Evolutionary conservation across 2,329 filamentous ascomycete genomes (phyloP), one percentile per base, ranked within the genome.

Genomic region (Colletotrichum noveboracense): DNA sequence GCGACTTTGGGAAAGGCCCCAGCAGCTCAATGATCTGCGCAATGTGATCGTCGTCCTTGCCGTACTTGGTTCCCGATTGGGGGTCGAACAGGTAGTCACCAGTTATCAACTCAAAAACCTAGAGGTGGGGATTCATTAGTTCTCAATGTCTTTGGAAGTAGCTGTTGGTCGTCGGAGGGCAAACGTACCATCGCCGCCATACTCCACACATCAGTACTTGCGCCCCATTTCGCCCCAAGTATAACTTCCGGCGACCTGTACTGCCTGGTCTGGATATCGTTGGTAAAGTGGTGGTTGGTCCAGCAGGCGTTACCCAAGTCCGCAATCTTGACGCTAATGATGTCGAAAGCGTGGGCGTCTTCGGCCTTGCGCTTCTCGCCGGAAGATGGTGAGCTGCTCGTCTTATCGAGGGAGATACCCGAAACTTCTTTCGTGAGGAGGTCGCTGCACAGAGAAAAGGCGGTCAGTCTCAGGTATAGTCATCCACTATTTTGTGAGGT

Each of bases 131-230:
- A 66, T 14, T 71, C 52, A 78, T 70, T n/a, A 48, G 43, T 48
- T n/a, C n/a, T 21, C 43, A 21, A 48, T 21, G 18, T 48, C 43
- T 21, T 48, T 48, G 55, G 26, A 18, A n/a, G 77, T 43, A 38
- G 36, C 58, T 30, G 14, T 21, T 26, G 52, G 26, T 21, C 14
- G 26, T 68, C 28, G n/a, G 6, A 13, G 30, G 38, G 14, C 56
- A n/a, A 36, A 32, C 92, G 81, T 90, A 98, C 97, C 97, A 99
- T 99, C 79, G 95, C 95, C 75, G 97, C 96, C 97, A 99, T 99
- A 86, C 96, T 98, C 97, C 97, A 99, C 9, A 98, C 95, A 85
- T 99, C 97, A 3, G 97, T 98, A 83, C 96, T 98, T n/a, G 97
- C 97, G 79, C 97, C 97, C 97, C 97, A 99, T 88, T 98, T 98